phyloP scores from a whole-genome alignment of 2,329 filamentous ascomycete species.

The Alternaria postmessia region DNA sequence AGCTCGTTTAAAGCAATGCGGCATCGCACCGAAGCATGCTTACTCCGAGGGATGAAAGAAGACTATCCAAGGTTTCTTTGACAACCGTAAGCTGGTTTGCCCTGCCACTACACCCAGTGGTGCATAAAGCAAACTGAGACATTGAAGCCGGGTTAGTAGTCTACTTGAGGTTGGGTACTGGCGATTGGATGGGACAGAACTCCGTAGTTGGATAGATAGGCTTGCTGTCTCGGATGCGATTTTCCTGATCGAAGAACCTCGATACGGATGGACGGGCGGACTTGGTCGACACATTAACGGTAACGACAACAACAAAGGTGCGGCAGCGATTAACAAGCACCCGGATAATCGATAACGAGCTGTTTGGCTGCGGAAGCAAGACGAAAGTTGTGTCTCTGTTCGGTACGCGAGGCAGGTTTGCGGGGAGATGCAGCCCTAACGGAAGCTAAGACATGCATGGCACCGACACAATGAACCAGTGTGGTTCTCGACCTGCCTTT shows the following conservation, averaged over 20 bases:
- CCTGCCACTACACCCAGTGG: neutral
- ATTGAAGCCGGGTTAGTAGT: neutral
- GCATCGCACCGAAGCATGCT: neutral
- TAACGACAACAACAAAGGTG: no score
- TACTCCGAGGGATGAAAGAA: neutral
- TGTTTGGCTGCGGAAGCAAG: neutral
- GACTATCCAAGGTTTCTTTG: conserved; percentile 1
- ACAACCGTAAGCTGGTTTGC: neutral
- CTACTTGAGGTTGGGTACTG: neutral
- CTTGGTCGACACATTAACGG: neutral
- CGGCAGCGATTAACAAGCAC: neutral
- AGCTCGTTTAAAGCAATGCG: conserved; percentile 1
- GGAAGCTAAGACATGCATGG: conserved; percentile 34
- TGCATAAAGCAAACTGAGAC: conserved; percentile 3
- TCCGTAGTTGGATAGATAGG: neutral
- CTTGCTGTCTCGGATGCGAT: neutral
- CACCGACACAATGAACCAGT: conserved; percentile 20
- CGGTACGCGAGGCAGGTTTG: conserved; percentile 18
- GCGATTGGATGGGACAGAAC: conserved; percentile 5
- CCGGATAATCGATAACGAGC: neutral
- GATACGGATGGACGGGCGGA: neutral
- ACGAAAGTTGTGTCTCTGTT: neutral
- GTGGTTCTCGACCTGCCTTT: conserved; percentile 31
- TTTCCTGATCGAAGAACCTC: neutral
- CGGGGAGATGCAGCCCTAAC: conserved; percentile 34